phyloP scores from a whole-genome alignment of 495 filamentous ascomycete genomes.

The Durotheca rogersii region DNA sequence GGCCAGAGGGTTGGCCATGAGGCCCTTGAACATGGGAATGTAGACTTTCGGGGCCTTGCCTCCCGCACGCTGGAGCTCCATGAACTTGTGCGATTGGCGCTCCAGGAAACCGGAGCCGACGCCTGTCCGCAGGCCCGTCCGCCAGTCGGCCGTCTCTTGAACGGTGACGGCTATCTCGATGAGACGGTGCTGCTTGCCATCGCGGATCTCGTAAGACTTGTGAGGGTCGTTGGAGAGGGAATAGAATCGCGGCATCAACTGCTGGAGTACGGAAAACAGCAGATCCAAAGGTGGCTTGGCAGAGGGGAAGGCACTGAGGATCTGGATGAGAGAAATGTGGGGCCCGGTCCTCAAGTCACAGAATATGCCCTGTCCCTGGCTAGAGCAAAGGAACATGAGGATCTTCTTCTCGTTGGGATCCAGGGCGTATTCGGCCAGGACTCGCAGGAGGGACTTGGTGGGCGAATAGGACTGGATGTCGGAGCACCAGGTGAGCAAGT shows the following conservation, averaged over 20 bases:
- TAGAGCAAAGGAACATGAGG: constrained; percentile 77
- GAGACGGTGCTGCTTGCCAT: constrained; percentile 71
- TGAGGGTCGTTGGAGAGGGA: constrained; percentile 95
- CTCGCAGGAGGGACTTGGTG: constrained; percentile 80
- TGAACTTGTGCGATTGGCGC: constrained; percentile 67
- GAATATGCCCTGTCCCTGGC: constrained; percentile 90
- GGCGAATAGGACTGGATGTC: constrained; percentile 92
- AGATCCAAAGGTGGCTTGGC: constrained; percentile 80
- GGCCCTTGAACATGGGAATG: constrained; percentile 93
- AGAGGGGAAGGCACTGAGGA: constrained; percentile 90
- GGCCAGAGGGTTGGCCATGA: constrained; percentile 97
- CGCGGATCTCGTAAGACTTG: constrained; percentile 68
- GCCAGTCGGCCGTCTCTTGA: constrained; percentile 83
- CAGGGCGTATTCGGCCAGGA: constrained; percentile 81
- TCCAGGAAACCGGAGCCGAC: constrained; percentile 85
- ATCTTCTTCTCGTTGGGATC: constrained; percentile 84
- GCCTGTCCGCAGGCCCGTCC: constrained; percentile 63
- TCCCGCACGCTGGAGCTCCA: constrained; percentile 62
- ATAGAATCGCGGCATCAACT: constrained; percentile 96
- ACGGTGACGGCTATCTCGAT: constrained; percentile 94
- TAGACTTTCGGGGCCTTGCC: constrained; percentile 61
- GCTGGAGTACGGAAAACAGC: constrained; percentile 76
- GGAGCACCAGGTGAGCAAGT: constrained; percentile 90
- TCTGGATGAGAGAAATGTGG: constrained; percentile 78
- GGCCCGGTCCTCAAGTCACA: constrained; percentile 92